phyloP scores from a whole-genome alignment of 768 basidiomycete genomes.

The Tulasnella sp. region DNA sequence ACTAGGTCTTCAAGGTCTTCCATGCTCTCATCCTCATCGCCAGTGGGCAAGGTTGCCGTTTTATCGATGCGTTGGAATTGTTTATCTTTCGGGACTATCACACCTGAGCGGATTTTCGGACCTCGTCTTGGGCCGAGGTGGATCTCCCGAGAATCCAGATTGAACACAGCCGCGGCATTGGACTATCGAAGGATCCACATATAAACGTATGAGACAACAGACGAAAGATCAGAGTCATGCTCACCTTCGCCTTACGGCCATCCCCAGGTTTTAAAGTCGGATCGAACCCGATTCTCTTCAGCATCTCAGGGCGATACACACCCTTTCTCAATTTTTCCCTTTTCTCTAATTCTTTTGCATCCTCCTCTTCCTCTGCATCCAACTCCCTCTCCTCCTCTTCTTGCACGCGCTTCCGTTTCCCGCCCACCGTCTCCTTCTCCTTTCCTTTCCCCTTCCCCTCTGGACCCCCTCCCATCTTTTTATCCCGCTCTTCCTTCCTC shows the following conservation, averaged over 20 bases:
- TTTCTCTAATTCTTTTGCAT: slow-evolving; percentile 18
- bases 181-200: slow-evolving; percentile 28
- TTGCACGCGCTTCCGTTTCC: slow-evolving; percentile 69
- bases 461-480: neutral
- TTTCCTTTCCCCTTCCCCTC: slow-evolving; percentile 2
- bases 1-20: slow-evolving; percentile 26
- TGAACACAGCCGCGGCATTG: neutral
- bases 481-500: neutral
- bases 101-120: slow-evolving; percentile 51
- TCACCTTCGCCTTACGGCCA: slow-evolving; percentile 32
- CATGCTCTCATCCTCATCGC: slow-evolving; percentile 15
- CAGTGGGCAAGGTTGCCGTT: slow-evolving; percentile 11
- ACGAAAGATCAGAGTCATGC: neutral
- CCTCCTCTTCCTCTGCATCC: slow-evolving; percentile 38
- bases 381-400: slow-evolving; percentile 66
- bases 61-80: slow-evolving; percentile 11
- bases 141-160: slow-evolving; percentile 28
- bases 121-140: slow-evolving; percentile 56
- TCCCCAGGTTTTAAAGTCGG: slow-evolving; percentile 44
- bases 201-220: slow-evolving; percentile 18
- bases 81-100: slow-evolving; percentile 33
- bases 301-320: slow-evolving; percentile 49
- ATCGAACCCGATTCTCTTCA: slow-evolving; percentile 72
- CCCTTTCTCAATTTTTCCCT: slow-evolving; percentile 32
- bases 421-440: slow-evolving; percentile 31